Percentiles rank a stretch among this genome's conserved stretches.
These are phyloP conservation scores for Ophiorrhiza pumila DNA, from an alignment of 257 asterid genomes.

Conservation along the genomic window DNA sequence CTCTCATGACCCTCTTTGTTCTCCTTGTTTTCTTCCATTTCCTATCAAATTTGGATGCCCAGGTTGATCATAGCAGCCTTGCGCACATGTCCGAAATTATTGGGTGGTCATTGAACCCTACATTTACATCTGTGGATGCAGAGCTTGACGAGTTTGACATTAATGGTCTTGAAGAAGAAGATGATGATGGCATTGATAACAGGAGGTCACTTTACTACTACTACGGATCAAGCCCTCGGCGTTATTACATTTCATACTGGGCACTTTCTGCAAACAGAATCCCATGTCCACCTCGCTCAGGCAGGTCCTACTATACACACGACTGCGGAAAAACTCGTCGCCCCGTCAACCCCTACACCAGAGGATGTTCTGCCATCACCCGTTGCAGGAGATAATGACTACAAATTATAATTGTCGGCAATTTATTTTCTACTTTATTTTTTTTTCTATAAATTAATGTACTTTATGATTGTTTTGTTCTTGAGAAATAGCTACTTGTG, in stretches of 20 bases:
- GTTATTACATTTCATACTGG: slow-evolving; percentile 53
- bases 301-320: slow-evolving; percentile 55
- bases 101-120: slow-evolving; percentile 21
- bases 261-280: slow-evolving; percentile 52
- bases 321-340: slow-evolving; percentile 36
- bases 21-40: slow-evolving; percentile 17
- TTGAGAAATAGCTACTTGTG: too few species aligned
- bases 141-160: neutral
- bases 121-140: neutral
- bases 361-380: slow-evolving; percentile 58
- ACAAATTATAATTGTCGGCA: too few species aligned
- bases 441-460: neutral
- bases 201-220: slow-evolving; percentile 37
- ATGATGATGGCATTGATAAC: slow-evolving; percentile 14
- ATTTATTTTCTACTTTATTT: neutral
- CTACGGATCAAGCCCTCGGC: slow-evolving; percentile 23
- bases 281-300: slow-evolving; percentile 57
- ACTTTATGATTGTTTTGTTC: neutral
- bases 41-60: slow-evolving; percentile 21
- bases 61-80: slow-evolving; percentile 21
- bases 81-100: slow-evolving; percentile 23
- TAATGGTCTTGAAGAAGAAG: neutral
- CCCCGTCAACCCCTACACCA: slow-evolving; percentile 51
- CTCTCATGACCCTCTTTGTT: slow-evolving; percentile 15
- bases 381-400: slow-evolving; percentile 39